phyloP scores from a whole-genome alignment of 768 basidiomycete genomes.

The Pleurotus citrinopileatus region DNA sequence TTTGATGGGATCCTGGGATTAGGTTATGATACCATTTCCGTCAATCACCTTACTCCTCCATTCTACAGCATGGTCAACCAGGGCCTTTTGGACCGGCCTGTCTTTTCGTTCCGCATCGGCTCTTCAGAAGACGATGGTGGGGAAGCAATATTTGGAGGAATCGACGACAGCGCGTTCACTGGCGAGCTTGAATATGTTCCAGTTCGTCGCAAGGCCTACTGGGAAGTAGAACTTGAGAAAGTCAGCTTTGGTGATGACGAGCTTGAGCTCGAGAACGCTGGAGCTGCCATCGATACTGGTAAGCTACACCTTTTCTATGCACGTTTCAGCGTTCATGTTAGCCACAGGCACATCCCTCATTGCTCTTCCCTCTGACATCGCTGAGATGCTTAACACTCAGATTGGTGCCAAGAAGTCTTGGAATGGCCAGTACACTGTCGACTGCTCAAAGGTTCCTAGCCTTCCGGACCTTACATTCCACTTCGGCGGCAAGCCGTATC shows the following conservation, averaged over 20 bases:
- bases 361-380: constrained; percentile 88
- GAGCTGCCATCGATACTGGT: constrained; percentile 92
- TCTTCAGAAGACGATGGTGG: constrained; percentile 85
- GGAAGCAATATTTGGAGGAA: constrained; percentile 88
- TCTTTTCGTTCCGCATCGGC: constrained; percentile 95
- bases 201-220: constrained; percentile 92
- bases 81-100: constrained; percentile 74
- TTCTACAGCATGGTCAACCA: constrained; percentile 92
- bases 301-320: constrained; percentile 8
- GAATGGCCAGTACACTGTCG: constrained; percentile 94
- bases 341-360: constrained; percentile 85
- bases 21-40: constrained; percentile 92
- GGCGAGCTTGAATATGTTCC: constrained; percentile 88
- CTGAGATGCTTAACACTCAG: constrained; percentile 95
- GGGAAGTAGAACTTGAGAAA: constrained; percentile 95
- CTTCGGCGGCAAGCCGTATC: constrained; percentile 79
- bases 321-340: constrained; percentile 5
- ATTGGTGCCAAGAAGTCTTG: constrained; percentile 94
- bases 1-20: constrained; percentile 96
- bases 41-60: constrained; percentile 89
- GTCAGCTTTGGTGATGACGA: constrained; percentile 83
- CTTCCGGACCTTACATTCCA: constrained; percentile 84
- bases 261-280: constrained; percentile 90
- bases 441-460: constrained; percentile 79
- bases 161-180: constrained; percentile 72